Evolutionary conservation across 345 rosid genomes (phyloP).

Genomic region (Sisymbrium irio): DNA sequence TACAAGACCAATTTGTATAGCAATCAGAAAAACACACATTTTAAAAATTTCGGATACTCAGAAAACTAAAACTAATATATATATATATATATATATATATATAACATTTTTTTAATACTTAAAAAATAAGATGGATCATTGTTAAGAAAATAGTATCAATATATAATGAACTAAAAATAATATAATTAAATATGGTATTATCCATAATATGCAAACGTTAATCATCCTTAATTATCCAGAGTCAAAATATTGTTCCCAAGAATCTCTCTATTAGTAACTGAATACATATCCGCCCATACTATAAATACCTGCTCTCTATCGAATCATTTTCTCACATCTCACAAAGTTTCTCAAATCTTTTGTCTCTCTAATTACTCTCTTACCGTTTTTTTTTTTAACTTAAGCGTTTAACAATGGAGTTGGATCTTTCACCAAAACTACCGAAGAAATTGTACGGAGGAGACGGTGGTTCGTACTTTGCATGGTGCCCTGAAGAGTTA

Average conservation of each 20-base stretch:
- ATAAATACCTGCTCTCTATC: neutral
- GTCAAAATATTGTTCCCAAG: neutral
- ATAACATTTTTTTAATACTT: no score
- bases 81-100: no score
- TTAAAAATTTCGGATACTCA: no score
- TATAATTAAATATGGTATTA: neutral
- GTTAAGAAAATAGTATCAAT: neutral
- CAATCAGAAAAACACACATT: no score
- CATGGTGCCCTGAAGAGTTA: conserved; percentile 79
- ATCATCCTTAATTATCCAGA: neutral
- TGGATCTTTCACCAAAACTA: conserved; percentile 76
- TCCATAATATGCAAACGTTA: neutral
- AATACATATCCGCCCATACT: neutral
- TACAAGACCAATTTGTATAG: no score
- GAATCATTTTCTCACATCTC: neutral
- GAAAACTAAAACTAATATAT: no score
- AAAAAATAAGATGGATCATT: neutral
- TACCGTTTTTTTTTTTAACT: neutral
- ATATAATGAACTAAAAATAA: neutral
- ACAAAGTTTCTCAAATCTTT: neutral
- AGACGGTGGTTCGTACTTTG: conserved; percentile 70
- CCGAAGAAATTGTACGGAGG: conserved; percentile 66
- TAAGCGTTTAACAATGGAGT: conserved; percentile 46
- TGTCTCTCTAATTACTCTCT: neutral
- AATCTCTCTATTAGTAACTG: conserved; percentile 1